phyloP scores from a whole-genome alignment of 1,139 yeast genomes.

The Geotrichum candidum region DNA sequence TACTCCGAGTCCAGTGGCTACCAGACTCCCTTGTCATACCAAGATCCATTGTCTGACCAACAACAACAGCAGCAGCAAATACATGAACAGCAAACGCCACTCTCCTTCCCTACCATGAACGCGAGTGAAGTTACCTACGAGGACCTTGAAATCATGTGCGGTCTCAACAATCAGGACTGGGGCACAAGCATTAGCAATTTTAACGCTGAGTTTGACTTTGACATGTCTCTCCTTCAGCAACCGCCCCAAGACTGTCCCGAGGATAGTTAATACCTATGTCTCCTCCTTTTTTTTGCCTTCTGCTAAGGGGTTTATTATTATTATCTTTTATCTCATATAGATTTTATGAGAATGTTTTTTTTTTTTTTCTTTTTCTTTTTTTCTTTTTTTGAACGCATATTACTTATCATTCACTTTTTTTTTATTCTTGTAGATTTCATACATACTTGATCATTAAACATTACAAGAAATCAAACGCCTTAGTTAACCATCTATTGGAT shows the following conservation, averaged over 20 bases:
- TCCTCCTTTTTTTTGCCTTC: background rate
- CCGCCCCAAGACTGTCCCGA: constrained; percentile 19
- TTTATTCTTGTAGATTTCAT: background rate
- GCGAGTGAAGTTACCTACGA: constrained; percentile 11
- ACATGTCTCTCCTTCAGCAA: constrained; percentile 4
- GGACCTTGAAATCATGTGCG: constrained; percentile 18
- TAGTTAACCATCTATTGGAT: background rate
- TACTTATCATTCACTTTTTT: background rate
- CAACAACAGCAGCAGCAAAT: background rate
- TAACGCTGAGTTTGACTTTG: constrained; percentile 17
- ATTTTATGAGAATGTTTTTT: too few species aligned
- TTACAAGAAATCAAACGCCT: background rate
- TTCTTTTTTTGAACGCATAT: background rate
- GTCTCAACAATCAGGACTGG: constrained; percentile 17
- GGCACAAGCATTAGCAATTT: constrained; percentile 13
- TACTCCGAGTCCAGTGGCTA: background rate
- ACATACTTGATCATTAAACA: too few species aligned
- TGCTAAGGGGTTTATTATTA: background rate
- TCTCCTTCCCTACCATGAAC: background rate
- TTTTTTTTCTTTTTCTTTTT: background rate
- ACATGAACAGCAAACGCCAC: background rate
- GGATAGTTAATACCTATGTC: background rate
- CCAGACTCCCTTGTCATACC: background rate
- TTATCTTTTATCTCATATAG: background rate
- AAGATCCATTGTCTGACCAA: background rate